Conservation (phyloP, 1,284 basidiomycete species). For the Earliella scabrosa region DNA sequence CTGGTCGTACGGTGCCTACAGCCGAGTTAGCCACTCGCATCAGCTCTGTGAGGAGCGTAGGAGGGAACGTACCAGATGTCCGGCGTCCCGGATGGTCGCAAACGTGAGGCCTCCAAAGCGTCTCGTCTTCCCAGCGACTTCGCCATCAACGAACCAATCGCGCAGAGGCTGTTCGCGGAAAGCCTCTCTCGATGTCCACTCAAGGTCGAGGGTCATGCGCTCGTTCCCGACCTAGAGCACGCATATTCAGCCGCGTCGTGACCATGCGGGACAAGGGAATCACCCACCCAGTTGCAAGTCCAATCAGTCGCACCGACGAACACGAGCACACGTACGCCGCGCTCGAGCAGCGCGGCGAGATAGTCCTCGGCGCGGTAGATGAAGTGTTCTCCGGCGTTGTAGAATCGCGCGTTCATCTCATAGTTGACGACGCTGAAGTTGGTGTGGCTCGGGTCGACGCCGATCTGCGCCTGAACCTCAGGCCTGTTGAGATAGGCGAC, state of each 20-base stretch:
- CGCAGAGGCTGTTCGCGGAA: slow-evolving; percentile 52
- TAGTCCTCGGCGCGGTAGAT: slow-evolving; percentile 54
- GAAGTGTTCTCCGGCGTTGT: slow-evolving; percentile 39
- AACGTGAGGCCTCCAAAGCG: slow-evolving; percentile 65
- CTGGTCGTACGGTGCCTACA: slow-evolving; percentile 68
- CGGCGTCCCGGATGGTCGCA: slow-evolving; percentile 61
- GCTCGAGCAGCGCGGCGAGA: slow-evolving; percentile 75
- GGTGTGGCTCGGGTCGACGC: slow-evolving; percentile 50
- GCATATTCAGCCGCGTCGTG: too few species aligned
- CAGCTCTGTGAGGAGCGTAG: not conserved
- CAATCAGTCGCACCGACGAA: slow-evolving; percentile 76
- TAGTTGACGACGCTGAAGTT: slow-evolving; percentile 54
- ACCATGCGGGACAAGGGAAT: too few species aligned
- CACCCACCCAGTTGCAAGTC: slow-evolving; percentile 76
- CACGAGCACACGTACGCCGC: slow-evolving; percentile 73
- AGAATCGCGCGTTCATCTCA: slow-evolving; percentile 38
- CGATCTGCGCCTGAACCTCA: slow-evolving; percentile 55
- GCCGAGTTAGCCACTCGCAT: too few species aligned
- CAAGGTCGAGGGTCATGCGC: slow-evolving; percentile 61
- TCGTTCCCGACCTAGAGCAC: slow-evolving; percentile 59
- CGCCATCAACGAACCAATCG: slow-evolving; percentile 59
- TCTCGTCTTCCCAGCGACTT: slow-evolving; percentile 59
- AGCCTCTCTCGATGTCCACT: slow-evolving; percentile 63
- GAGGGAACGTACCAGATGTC: slow-evolving; percentile 62
- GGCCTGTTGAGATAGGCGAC: slow-evolving; percentile 58